These are phyloP conservation scores for Beauveria australis DNA, from an alignment of 2,329 filamentous ascomycete species.

Conservation along the genomic window DNA sequence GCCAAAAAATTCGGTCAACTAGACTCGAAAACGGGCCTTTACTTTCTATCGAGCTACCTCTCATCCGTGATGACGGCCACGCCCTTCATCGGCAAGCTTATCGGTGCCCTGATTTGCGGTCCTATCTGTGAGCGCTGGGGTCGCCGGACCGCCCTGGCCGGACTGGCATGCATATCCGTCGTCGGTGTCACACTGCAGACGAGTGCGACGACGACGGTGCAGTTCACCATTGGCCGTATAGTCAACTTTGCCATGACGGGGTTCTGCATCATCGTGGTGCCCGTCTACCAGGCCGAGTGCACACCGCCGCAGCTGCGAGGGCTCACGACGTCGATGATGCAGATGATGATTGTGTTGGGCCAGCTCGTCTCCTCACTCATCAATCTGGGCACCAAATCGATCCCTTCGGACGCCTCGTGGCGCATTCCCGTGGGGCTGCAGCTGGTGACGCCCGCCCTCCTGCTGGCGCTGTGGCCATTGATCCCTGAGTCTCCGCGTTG, in stretches of 20 bases:
- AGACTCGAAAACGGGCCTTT: conserved; percentile 10
- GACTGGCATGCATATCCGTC: conserved; percentile 14
- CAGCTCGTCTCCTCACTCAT: conserved; percentile 19
- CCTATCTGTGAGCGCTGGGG: conserved; percentile 19
- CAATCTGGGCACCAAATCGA: conserved; percentile 20
- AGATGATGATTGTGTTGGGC: conserved; percentile 21
- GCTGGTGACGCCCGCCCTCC: conserved; percentile 30
- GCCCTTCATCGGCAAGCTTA: conserved; percentile 19
- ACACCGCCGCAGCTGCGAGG: conserved; percentile 19
- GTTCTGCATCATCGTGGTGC: conserved; percentile 23
- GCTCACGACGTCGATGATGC: conserved; percentile 21
- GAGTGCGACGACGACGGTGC: conserved; percentile 19
- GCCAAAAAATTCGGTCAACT: conserved; percentile 17
- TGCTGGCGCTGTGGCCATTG: conserved; percentile 26
- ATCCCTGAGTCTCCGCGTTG: conserved; percentile 39
- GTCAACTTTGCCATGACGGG: conserved; percentile 24
- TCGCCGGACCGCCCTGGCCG: conserved; percentile 16
- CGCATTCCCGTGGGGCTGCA: conserved; percentile 35
- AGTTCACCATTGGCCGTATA: conserved; percentile 23
- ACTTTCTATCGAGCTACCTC: conserved; percentile 16
- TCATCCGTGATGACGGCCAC: conserved; percentile 20
- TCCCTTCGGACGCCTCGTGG: conserved; percentile 25
- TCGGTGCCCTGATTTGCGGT: conserved; percentile 10
- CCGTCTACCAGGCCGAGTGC: conserved; percentile 22
- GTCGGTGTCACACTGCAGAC: conserved; percentile 22